Conservation (phyloP, 2,329 filamentous ascomycete genomes). For the Esteya vermicola region DNA sequence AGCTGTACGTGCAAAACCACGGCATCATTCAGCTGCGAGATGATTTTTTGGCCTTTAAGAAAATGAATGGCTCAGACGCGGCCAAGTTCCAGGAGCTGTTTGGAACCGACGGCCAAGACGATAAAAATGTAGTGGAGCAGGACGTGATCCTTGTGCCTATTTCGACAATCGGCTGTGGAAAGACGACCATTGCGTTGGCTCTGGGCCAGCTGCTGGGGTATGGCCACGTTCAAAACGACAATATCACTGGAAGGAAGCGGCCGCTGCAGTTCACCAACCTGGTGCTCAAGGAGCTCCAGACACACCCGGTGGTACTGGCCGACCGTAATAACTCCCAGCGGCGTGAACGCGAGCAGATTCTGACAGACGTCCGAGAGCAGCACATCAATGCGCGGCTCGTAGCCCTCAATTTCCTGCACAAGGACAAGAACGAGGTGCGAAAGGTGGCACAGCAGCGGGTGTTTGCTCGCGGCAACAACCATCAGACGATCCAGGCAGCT, state of each 20-base stretch:
- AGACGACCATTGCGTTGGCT: conserved; percentile 81
- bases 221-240: conserved; percentile 94
- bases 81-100: conserved; percentile 57
- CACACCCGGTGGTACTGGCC: conserved; percentile 63
- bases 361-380: conserved; percentile 57
- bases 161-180: conserved; percentile 89
- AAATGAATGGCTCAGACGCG: conserved; percentile 78
- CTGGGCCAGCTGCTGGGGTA: conserved; percentile 73
- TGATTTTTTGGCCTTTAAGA: conserved; percentile 71
- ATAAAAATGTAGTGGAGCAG: conserved; percentile 38
- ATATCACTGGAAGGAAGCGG: conserved; percentile 68
- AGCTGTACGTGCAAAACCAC: conserved; percentile 72
- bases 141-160: conserved; percentile 80
- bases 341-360: conserved; percentile 77
- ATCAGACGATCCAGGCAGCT: conserved; percentile 89
- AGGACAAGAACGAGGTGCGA: conserved; percentile 60
- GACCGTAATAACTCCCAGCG: conserved; percentile 90
- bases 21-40: conserved; percentile 87
- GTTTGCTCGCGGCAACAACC: conserved; percentile 78
- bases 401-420: conserved; percentile 78
- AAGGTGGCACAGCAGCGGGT: conserved; percentile 66
- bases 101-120: conserved; percentile 31
- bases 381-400: conserved; percentile 57
- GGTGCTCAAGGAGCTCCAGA: conserved; percentile 49
- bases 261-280: conserved; percentile 64